These are phyloP conservation scores for Saccharata proteae DNA, from an alignment of 2,329 filamentous ascomycete species.

Conservation along the genomic window DNA sequence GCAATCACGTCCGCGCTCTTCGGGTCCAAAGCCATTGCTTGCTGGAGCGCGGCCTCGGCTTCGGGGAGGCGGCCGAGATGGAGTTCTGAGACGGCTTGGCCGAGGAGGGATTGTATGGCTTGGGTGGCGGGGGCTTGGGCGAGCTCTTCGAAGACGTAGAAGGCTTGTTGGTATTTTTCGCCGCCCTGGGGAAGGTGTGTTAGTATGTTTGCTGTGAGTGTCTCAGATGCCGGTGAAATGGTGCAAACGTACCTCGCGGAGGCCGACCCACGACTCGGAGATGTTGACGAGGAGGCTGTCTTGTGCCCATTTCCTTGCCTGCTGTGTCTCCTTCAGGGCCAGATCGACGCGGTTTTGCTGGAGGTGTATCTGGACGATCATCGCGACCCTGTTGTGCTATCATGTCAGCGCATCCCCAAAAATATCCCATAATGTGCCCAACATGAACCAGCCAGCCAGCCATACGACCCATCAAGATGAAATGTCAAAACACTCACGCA, in stretches of 20 bases:
- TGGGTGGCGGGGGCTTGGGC: slow-evolving; percentile 76
- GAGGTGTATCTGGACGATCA: slow-evolving; percentile 87
- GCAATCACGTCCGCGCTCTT: slow-evolving; percentile 64
- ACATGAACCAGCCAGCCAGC: not conserved
- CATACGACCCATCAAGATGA: not conserved
- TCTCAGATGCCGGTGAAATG: not conserved
- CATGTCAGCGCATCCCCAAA: not conserved
- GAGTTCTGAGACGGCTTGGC: slow-evolving; percentile 82
- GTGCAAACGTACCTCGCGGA: slow-evolving; percentile 56
- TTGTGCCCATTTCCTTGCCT: slow-evolving; percentile 86
- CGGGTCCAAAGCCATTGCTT: slow-evolving; percentile 64
- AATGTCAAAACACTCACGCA: slow-evolving; percentile 54
- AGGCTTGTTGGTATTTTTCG: slow-evolving; percentile 90
- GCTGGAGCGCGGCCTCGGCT: slow-evolving; percentile 72
- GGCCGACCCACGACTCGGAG: slow-evolving; percentile 87
- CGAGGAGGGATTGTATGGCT: slow-evolving; percentile 62
- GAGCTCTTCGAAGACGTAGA: slow-evolving; percentile 95
- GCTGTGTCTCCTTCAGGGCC: slow-evolving; percentile 75
- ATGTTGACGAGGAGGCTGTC: slow-evolving; percentile 89
- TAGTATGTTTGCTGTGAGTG: slow-evolving; percentile 12
- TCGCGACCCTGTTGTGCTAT: slow-evolving; percentile 50
- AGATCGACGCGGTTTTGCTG: slow-evolving; percentile 85
- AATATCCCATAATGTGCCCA: too few relatives aligned
- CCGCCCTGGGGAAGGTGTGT: slow-evolving; percentile 51
- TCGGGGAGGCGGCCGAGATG: slow-evolving; percentile 83